phyloP scores from a whole-genome alignment of 495 filamentous ascomycete species.

The Podospora anserina region DNA sequence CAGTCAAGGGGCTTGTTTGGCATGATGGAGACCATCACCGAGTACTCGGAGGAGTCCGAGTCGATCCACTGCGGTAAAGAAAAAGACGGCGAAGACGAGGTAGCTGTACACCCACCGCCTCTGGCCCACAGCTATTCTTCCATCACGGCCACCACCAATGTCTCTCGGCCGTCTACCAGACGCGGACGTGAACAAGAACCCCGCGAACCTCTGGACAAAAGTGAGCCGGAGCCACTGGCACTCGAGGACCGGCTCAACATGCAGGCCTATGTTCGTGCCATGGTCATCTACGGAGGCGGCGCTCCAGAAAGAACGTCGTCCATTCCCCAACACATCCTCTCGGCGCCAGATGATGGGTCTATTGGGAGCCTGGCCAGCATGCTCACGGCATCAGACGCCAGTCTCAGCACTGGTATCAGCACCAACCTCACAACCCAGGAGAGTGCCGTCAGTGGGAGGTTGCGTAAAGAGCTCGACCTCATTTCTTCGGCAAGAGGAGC shows the following conservation, averaged over 20 bases:
- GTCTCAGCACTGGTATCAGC: neutral
- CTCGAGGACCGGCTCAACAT: slow-evolving; percentile 8
- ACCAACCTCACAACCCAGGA: neutral
- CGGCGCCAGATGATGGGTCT: neutral
- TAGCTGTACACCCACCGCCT: neutral
- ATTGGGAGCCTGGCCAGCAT: slow-evolving; percentile 5
- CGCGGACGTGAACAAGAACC: neutral
- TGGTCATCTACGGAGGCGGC: neutral
- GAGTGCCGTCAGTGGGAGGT: neutral
- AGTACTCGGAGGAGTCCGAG: slow-evolving; percentile 14
- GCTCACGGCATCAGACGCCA: neutral
- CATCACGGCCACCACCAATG: neutral
- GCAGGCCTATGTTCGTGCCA: slow-evolving; percentile 6
- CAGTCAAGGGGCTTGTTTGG: neutral
- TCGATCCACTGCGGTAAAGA: neutral
- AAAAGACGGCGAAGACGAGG: neutral
- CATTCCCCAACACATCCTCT: neutral
- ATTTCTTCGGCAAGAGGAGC: neutral
- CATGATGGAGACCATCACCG: slow-evolving; percentile 20
- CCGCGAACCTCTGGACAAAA: neutral
- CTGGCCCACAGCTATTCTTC: neutral
- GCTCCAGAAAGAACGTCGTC: neutral
- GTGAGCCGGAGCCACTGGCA: neutral
- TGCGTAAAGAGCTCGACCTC: neutral
- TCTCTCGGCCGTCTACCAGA: neutral